Base-by-base conservation (phyloP, 345 rosid species). In the Corchorus capsularis region DNA sequence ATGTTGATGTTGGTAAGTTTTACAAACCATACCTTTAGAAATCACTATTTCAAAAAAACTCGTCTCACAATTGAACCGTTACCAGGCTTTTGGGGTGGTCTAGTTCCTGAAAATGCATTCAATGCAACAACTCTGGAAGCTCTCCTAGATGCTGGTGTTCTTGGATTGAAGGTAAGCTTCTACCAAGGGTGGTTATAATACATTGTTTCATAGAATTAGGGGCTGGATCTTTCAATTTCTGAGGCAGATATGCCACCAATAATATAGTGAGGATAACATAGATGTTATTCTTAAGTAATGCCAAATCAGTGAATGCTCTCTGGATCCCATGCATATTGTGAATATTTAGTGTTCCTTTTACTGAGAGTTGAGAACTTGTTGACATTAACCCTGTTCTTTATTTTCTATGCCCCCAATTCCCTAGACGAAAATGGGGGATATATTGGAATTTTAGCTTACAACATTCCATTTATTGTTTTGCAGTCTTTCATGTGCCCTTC, bases 401-500 rank as follows among this genome's bases (percentile, higher is more conserved):
- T 49, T 6, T 0, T 15, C 57, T 34, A 45, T 11, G 15, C 13
- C 41, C 22, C 5, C 0, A 5, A 43, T 66, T 46, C 41, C 55
- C 56, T 13, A 6, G 3, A 27, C 19, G 49, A 68, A 68, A 35
- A 68, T 68, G 3, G 47, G 3, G 22, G 53, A 34, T 34, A 0
- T 34, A 56, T 70, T 13, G 47, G 49, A 71, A 49, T 14, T 64
- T 72, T 62, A 57, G 47, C 69, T 75, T 32, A 80, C 68, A 17
- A 45, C 50, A 76, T 72, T 55, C 77, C 32, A 74, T 8, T 80
- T 75, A 63, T 72, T 69, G 39, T 50, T 59, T 49, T 83, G 85
- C 78, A 96, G 99, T 92, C 99, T 55, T 96, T 96, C 79, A 93
- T 96, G 97, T 96, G 98, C 80, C 98, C 98, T 67, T 96, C 99